Evolutionary conservation across 2,329 filamentous ascomycete genomes (phyloP).

Genomic region (Waltergamsia citrina): DNA sequence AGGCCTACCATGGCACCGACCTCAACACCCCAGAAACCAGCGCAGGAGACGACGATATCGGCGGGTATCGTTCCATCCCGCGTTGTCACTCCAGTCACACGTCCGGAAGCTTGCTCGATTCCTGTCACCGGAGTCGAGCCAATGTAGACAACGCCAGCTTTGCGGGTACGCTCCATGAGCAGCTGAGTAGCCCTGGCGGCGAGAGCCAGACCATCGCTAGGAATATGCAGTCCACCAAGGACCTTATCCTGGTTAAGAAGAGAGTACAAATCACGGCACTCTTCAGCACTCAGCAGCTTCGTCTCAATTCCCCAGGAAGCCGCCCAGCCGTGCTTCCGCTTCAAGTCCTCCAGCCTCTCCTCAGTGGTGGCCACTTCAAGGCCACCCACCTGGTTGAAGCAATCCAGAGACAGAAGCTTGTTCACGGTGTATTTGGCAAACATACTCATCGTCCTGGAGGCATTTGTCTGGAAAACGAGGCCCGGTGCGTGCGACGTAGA

Average conservation of each 20-base stretch:
- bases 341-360: conserved; percentile 48
- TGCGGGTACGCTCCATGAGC: conserved; percentile 46
- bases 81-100: conserved; percentile 47
- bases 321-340: conserved; percentile 52
- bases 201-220: conserved; percentile 49
- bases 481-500: conserved; percentile 58
- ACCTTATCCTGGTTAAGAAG: conserved; percentile 41
- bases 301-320: conserved; percentile 51
- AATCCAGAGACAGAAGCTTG: conserved; percentile 45
- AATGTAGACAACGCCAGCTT: conserved; percentile 49
- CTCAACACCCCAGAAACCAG: conserved; percentile 58
- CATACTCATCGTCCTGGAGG: conserved; percentile 45
- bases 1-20: conserved; percentile 51
- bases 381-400: conserved; percentile 55
- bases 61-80: conserved; percentile 38
- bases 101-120: conserved; percentile 36
- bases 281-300: conserved; percentile 36
- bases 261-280: conserved; percentile 45
- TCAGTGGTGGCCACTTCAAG: conserved; percentile 53
- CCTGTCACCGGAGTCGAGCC: conserved; percentile 47
- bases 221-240: conserved; percentile 50
- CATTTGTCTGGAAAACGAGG: conserved; percentile 54
- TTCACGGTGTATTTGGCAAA: conserved; percentile 54
- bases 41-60: conserved; percentile 53
- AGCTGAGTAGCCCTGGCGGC: conserved; percentile 53